Percentiles rank a stretch among this genome's conserved stretches.
These are phyloP conservation scores for Blepharisma stoltei DNA, from an alignment of 73 alveolate species.

Conservation along the genomic window DNA sequence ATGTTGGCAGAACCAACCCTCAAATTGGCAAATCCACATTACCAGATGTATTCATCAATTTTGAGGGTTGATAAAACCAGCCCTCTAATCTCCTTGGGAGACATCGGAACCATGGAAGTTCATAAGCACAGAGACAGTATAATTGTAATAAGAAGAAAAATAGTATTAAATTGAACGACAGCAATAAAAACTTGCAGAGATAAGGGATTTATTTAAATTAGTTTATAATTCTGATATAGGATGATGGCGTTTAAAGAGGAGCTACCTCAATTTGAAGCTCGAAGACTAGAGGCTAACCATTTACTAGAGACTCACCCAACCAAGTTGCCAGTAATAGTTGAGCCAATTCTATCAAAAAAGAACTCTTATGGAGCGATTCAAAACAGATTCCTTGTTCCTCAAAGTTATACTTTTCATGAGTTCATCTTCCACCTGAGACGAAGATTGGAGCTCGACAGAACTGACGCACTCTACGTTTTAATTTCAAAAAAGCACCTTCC, in stretches of 20 bases:
- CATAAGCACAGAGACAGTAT: too few species aligned
- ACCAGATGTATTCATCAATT: too few species aligned
- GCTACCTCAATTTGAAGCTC: neutral
- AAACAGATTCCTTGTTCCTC: conserved; percentile 21
- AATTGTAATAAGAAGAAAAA: too few species aligned
- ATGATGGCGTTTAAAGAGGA: neutral
- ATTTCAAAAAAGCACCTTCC: neutral
- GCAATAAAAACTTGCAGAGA: too few species aligned
- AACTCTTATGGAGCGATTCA: neutral
- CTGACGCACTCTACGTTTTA: neutral
- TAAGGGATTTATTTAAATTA: too few species aligned
- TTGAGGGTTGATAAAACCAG: too few species aligned
- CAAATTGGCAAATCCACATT: too few species aligned
- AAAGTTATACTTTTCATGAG: conserved; percentile 11
- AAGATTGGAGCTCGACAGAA: neutral
- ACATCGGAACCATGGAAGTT: too few species aligned
- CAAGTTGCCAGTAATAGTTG: neutral
- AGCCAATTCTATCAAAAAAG: neutral
- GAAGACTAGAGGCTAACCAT: neutral
- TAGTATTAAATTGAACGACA: too few species aligned
- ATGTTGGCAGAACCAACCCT: too few species aligned
- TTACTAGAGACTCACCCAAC: neutral
- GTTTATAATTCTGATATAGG: neutral
- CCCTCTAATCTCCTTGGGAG: too few species aligned
- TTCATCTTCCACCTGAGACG: conserved; percentile 21